These are phyloP conservation scores for Rhynchospora tenuis DNA, from an alignment of 176 grass and related monocot genomes.

Conservation along the genomic window DNA sequence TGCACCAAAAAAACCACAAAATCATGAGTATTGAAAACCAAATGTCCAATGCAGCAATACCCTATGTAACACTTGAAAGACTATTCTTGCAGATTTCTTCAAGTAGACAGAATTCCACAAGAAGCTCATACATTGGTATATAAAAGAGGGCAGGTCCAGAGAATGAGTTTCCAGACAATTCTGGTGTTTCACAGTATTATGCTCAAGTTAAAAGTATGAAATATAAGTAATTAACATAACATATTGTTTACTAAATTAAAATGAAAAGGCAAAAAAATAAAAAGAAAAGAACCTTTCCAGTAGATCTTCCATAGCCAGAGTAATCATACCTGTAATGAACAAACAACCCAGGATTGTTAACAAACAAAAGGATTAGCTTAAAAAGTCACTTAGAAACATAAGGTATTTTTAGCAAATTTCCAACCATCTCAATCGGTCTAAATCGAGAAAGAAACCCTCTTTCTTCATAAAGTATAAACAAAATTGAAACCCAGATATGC, in stretches of 20 bases:
- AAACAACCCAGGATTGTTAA: slow-evolving; percentile 17
- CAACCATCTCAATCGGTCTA: neutral
- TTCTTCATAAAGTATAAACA: neutral
- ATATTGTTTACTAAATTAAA: neutral
- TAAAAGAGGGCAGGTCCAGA: neutral
- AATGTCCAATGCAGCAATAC: neutral
- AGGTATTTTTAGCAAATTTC: neutral
- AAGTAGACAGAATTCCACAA: neutral
- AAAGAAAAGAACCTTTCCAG: slow-evolving; percentile 59
- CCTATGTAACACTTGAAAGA: neutral
- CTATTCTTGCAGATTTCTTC: neutral
- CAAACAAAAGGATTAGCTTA: neutral
- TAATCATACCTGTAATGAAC: slow-evolving; percentile 72
- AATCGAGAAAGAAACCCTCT: slow-evolving; percentile 6
- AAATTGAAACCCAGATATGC: neutral
- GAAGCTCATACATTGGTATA: neutral
- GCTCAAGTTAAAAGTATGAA: neutral
- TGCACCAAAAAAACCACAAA: neutral
- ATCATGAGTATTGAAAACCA: neutral
- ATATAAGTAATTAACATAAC: too few relatives aligned
- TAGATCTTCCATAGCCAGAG: slow-evolving; percentile 80
- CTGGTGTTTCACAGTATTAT: neutral
- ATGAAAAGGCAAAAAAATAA: slow-evolving; percentile 22
- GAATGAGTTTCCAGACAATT: neutral
- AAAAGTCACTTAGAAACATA: neutral